Evolutionary conservation across 352 stramenopile genomes (phyloP).

Genomic region (Plasmopara muralis): DNA sequence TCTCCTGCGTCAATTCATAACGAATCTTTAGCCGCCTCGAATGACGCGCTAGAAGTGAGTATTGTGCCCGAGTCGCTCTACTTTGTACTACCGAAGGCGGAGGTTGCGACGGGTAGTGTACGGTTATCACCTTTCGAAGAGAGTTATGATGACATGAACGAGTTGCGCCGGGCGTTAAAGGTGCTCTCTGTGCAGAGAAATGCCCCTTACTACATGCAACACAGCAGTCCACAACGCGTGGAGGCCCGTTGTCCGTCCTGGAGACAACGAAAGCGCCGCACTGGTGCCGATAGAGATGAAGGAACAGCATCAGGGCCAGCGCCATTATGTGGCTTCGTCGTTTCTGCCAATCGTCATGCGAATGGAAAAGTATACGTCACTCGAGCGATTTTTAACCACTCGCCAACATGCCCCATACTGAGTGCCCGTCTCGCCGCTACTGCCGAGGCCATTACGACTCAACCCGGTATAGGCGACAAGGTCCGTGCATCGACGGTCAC

Average conservation of each 20-base stretch:
- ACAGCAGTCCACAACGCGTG: constrained; percentile 73
- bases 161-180: constrained; percentile 66
- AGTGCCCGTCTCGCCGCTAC: constrained; percentile 34
- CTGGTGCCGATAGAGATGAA: background rate
- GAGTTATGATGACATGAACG: constrained; percentile 69
- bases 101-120: constrained; percentile 4
- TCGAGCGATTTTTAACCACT: constrained; percentile 43
- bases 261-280: constrained; percentile 53
- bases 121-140: constrained; percentile 57
- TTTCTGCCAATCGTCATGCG: constrained; percentile 69
- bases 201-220: constrained; percentile 73
- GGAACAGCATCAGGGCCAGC: constrained; percentile 11
- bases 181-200: constrained; percentile 68
- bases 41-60: constrained; percentile 13
- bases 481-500: constrained; percentile 31
- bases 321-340: constrained; percentile 52
- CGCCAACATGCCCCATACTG: constrained; percentile 38
- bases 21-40: constrained; percentile 7
- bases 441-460: constrained; percentile 1
- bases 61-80: constrained; percentile 14
- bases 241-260: constrained; percentile 73
- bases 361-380: constrained; percentile 74
- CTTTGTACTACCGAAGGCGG: constrained; percentile 8
- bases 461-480: constrained; percentile 7
- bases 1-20: background rate